A percentile compares a stretch with the other conserved stretches of the same genome.
These are phyloP conservation scores for Ceratobasidium sp. DNA, from an alignment of 1,284 basidiomycete genomes.

Conservation along the genomic window DNA sequence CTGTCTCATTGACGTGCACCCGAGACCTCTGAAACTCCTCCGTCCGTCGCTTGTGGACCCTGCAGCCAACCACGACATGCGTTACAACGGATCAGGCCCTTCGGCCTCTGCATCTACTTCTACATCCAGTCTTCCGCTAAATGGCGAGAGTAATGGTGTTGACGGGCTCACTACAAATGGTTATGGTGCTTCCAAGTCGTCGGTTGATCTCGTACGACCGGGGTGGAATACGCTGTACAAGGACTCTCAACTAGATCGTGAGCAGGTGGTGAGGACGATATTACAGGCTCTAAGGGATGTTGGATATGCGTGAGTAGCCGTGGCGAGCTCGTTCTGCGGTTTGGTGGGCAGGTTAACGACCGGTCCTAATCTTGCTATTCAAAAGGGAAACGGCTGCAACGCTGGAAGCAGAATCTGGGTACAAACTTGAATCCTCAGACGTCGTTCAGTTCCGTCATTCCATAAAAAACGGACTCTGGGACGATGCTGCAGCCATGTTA, in stretches of 20 bases:
- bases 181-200: not conserved
- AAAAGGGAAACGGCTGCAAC: slow-evolving; percentile 85
- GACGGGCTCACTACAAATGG: slow-evolving; percentile 31
- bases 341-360: not conserved
- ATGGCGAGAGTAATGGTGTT: slow-evolving; percentile 19
- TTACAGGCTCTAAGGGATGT: slow-evolving; percentile 92
- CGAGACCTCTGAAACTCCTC: slow-evolving; percentile 21
- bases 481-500: slow-evolving; percentile 78
- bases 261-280: slow-evolving; percentile 91
- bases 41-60: slow-evolving; percentile 26
- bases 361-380: slow-evolving; percentile 24
- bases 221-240: slow-evolving; percentile 78
- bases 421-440: slow-evolving; percentile 80
- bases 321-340: not conserved
- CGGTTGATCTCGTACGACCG: slow-evolving; percentile 53
- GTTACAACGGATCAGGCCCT: slow-evolving; percentile 27
- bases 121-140: slow-evolving; percentile 7
- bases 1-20: slow-evolving; percentile 17
- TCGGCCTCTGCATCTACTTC: slow-evolving; percentile 13
- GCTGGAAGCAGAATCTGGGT: slow-evolving; percentile 93
- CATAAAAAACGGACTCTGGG: slow-evolving; percentile 87
- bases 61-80: slow-evolving; percentile 39
- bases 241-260: slow-evolving; percentile 80
- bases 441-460: slow-evolving; percentile 85
- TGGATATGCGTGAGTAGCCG: slow-evolving; percentile 76